Evolutionary conservation across 257 asterid species (phyloP).

Genomic region (Capsicum baccatum): DNA sequence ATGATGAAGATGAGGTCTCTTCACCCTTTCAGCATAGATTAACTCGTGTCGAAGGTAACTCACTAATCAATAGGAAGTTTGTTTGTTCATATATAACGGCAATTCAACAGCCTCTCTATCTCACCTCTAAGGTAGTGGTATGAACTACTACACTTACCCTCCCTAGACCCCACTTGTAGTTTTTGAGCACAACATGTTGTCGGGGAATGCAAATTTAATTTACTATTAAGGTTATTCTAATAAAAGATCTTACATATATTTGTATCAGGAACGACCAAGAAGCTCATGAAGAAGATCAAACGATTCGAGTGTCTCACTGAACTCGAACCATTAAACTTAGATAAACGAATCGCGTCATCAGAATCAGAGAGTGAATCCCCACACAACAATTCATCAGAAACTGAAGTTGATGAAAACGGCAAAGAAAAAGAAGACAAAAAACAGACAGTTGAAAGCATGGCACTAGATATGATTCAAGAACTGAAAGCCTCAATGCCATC

Average conservation of each 20-base stretch:
- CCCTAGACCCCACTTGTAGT: no score
- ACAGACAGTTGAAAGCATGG: constrained; percentile 27
- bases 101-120: no score
- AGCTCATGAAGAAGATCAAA: constrained; percentile 61
- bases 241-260: not conserved
- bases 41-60: constrained; percentile 59
- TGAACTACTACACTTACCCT: no score
- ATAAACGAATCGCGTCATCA: constrained; percentile 47
- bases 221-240: not conserved
- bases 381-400: constrained; percentile 30
- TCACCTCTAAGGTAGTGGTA: no score
- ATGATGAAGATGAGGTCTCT: constrained; percentile 79
- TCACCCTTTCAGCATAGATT: constrained; percentile 66
- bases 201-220: not conserved
- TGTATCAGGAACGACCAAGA: constrained; percentile 60
- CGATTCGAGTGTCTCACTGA: constrained; percentile 64
- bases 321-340: constrained; percentile 65
- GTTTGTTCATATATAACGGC: not conserved
- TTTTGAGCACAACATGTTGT: no score
- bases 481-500: constrained; percentile 47
- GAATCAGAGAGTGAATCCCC: constrained; percentile 56
- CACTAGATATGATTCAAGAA: constrained; percentile 46
- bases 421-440: constrained; percentile 38
- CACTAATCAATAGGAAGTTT: not conserved
- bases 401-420: constrained; percentile 36